These are phyloP conservation scores for Penicillium cosmopolitanum DNA, from an alignment of 495 filamentous ascomycete species.

Conservation along the genomic window DNA sequence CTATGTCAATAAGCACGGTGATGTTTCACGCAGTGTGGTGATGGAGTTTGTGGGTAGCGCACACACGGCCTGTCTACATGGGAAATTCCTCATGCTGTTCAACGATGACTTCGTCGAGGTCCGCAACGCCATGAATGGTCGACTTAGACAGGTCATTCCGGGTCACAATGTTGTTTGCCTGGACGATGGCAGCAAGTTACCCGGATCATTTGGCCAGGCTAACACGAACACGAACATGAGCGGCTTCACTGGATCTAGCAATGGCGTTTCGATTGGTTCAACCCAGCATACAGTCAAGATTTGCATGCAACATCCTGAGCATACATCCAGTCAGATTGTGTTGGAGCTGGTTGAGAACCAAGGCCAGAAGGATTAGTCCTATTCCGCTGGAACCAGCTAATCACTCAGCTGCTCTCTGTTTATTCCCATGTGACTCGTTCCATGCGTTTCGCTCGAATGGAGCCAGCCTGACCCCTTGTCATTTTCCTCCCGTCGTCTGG, in stretches of 20 bases:
- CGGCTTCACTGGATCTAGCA: slow-evolving; percentile 27
- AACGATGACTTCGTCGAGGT: slow-evolving; percentile 96
- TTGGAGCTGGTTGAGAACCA: slow-evolving; percentile 93
- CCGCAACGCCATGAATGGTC: slow-evolving; percentile 92
- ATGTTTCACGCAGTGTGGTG: slow-evolving; percentile 87
- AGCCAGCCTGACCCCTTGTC: neutral
- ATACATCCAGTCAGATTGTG: slow-evolving; percentile 79
- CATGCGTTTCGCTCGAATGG: neutral
- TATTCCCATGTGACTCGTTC: neutral
- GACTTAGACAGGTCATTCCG: slow-evolving; percentile 90
- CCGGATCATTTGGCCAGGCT: slow-evolving; percentile 40
- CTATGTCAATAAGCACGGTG: slow-evolving; percentile 97
- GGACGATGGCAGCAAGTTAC: slow-evolving; percentile 74
- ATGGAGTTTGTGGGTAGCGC: slow-evolving; percentile 97
- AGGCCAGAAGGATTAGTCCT: slow-evolving; percentile 71
- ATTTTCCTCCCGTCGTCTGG: neutral
- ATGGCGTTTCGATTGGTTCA: slow-evolving; percentile 32
- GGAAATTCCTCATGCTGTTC: slow-evolving; percentile 71
- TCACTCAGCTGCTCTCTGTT: neutral
- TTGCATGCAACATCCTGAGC: slow-evolving; percentile 91
- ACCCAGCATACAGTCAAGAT: slow-evolving; percentile 77
- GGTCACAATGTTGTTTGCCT: slow-evolving; percentile 85
- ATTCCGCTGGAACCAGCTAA: neutral
- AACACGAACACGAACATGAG: slow-evolving; percentile 28
- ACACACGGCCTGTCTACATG: slow-evolving; percentile 82